phyloP scores from a whole-genome alignment of 2,329 filamentous ascomycete species.

The Fusarium nelsonii region DNA sequence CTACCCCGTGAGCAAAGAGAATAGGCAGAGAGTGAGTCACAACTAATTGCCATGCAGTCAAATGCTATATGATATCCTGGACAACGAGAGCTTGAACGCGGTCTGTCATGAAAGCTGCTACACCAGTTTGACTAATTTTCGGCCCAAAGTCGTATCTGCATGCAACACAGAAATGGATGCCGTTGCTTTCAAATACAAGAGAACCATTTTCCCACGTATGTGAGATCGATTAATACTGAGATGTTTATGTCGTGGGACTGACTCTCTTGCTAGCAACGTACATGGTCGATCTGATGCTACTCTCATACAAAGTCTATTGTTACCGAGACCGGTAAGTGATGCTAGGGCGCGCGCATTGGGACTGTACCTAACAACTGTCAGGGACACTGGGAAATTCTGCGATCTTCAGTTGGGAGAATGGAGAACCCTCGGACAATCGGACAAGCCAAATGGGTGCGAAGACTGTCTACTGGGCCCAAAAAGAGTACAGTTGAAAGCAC shows the following conservation, averaged over 20 bases:
- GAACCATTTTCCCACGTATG: background rate
- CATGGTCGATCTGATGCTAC: background rate
- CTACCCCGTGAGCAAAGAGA: background rate
- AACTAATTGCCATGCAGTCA: background rate
- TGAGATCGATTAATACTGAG: too few relatives aligned
- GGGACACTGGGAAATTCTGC: background rate
- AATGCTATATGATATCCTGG: background rate
- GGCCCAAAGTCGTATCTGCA: background rate
- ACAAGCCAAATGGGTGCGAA: background rate
- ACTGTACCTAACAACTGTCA: background rate
- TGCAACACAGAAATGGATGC: slow-evolving; percentile 1
- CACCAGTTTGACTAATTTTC: background rate
- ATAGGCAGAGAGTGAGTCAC: background rate
- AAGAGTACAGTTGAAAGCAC: background rate
- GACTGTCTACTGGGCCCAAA: background rate
- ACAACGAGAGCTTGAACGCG: background rate
- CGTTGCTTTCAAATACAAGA: background rate
- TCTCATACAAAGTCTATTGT: background rate
- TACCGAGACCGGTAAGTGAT: background rate
- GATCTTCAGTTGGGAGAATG: background rate
- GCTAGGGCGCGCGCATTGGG: background rate
- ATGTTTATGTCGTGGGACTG: too few relatives aligned
- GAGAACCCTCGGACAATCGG: background rate
- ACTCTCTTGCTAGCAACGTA: background rate
- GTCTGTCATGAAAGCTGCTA: background rate